Percentiles rank a stretch among this genome's conserved stretches.
phyloP scores from a whole-genome alignment of 495 filamentous ascomycete species.

The Penicillium crystallinum region DNA sequence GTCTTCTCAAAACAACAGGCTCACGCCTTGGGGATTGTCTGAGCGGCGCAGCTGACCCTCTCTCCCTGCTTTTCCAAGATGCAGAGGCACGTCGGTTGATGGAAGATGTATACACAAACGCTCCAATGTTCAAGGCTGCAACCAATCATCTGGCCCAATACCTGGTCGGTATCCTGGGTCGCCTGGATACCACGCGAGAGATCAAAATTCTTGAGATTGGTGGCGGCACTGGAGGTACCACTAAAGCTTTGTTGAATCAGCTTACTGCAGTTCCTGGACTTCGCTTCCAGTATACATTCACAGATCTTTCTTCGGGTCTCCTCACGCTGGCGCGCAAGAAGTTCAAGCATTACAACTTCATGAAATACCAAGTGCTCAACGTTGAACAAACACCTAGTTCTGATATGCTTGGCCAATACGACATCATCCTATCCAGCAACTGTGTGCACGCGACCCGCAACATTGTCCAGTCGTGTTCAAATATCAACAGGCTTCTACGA shows the following conservation, averaged over 20 bases:
- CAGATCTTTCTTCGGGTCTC: conserved; percentile 34
- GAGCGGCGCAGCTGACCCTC: neutral
- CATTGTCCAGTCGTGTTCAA: conserved; percentile 19
- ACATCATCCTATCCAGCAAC: conserved; percentile 38
- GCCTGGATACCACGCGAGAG: neutral
- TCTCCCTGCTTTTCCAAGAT: neutral
- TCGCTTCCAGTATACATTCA: conserved; percentile 38
- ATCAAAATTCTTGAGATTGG: conserved; percentile 34
- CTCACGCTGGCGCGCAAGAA: conserved; percentile 26
- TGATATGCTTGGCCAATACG: conserved; percentile 16
- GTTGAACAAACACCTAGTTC: conserved; percentile 28
- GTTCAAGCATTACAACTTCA: conserved; percentile 21
- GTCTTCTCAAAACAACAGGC: conserved; percentile 16
- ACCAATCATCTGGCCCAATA: neutral
- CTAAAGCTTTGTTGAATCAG: conserved; percentile 22
- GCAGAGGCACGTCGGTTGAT: neutral
- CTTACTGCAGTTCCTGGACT: conserved; percentile 5
- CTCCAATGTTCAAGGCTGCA: conserved; percentile 1
- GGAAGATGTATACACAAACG: conserved; percentile 4
- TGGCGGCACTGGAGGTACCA: conserved; percentile 38
- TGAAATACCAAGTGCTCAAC: conserved; percentile 27
- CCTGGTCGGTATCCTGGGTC: neutral
- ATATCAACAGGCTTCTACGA: conserved; percentile 29
- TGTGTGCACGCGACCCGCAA: conserved; percentile 42
- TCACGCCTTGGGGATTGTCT: conserved; percentile 15